Evolutionary conservation across 148 eudicot species (phyloP), one percentile per base, ranked within the genome.

Genomic region (Simmondsia chinensis): DNA sequence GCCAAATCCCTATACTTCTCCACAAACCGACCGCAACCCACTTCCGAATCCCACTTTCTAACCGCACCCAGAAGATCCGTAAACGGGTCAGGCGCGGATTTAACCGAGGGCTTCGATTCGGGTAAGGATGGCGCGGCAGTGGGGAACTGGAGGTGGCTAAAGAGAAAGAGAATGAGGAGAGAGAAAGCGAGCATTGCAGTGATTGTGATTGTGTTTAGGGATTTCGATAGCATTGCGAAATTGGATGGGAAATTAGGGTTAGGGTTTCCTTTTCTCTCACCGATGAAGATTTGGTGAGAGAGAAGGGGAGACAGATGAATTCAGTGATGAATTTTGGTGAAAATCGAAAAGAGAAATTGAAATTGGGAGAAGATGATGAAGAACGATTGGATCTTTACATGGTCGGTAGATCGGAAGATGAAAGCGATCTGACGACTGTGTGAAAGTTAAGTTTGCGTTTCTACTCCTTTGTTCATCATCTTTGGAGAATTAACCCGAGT

Each of bases 21-120:
- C 42, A 70, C 67, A 43, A 80, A 89, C 14, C 27, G 61, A 17
- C 66, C 35, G 52, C 91, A 89, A 31, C 97, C 97, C 74, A 81
- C 64, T 33, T 69, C 68, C 22, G 72, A 46, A 41, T 89, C 95
- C 91, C 94, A 88, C 7, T 71, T 61, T 25, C 33, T 59, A 54
- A 58, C 78, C 2, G 87, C 87, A 13, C 20, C 54, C 16, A 75
- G 26, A 48, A 80, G 22, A 59, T 76, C 62, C 0, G 63, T 63
- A 45, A 87, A 87, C 4, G 96, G 86, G 37, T 80, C 83, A 46
- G 76, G 66, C 12, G 23, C 7, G 28, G 79, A 33, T 19, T 39
- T 18, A 23, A 15, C 39, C 17, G 55, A 33, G 10, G 43, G 38
- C 23, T 59, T 39, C 9, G 46, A n/a, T 7, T 54, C 17, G 33